These are phyloP conservation scores for Aspergillus jensenii DNA, from an alignment of 2,329 filamentous ascomycete genomes.

Conservation along the genomic window DNA sequence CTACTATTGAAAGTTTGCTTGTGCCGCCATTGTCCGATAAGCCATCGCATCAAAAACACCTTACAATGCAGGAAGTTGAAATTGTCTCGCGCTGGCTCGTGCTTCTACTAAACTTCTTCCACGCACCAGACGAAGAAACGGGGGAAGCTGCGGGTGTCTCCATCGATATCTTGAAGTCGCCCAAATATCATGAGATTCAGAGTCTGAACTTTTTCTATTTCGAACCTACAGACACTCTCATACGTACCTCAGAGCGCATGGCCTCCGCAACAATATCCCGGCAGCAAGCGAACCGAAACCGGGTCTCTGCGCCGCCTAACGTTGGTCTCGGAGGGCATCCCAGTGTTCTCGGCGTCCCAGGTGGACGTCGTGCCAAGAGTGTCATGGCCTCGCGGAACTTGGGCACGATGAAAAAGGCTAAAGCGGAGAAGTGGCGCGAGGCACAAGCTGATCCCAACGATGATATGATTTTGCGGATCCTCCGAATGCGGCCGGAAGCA, in stretches of 20 bases:
- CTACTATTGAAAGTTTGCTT: conserved; percentile 84
- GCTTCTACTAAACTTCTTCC: conserved; percentile 90
- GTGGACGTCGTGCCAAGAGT: conserved; percentile 57
- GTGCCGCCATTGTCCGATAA: conserved; percentile 96
- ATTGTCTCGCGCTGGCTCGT: conserved; percentile 94
- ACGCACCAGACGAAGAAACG: conserved; percentile 80
- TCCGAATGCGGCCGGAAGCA: conserved; percentile 93
- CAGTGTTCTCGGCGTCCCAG: conserved; percentile 50
- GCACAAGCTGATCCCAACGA: conserved; percentile 95
- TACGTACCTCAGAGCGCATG: conserved; percentile 95
- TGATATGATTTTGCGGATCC: conserved; percentile 94
- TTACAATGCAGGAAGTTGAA: conserved; percentile 85
- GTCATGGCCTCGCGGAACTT: conserved; percentile 95
- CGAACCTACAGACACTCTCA: conserved; percentile 83
- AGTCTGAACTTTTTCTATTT: conserved; percentile 99
- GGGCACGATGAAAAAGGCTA: conserved; percentile 92
- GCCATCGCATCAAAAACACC: conserved; percentile 77
- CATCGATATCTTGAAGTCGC: conserved; percentile 86
- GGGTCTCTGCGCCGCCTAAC: conserved; percentile 67
- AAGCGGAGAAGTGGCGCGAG: conserved; percentile 93
- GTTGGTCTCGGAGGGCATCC: conserved; percentile 41
- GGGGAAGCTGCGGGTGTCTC: conserved; percentile 86
- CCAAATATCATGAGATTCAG: conserved; percentile 97
- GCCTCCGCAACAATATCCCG: conserved; percentile 79
- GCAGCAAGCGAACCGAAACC: conserved; percentile 67